Evolutionary conservation across 495 filamentous ascomycete species (phyloP).

Genomic region (Astrothelium macrocarpum): DNA sequence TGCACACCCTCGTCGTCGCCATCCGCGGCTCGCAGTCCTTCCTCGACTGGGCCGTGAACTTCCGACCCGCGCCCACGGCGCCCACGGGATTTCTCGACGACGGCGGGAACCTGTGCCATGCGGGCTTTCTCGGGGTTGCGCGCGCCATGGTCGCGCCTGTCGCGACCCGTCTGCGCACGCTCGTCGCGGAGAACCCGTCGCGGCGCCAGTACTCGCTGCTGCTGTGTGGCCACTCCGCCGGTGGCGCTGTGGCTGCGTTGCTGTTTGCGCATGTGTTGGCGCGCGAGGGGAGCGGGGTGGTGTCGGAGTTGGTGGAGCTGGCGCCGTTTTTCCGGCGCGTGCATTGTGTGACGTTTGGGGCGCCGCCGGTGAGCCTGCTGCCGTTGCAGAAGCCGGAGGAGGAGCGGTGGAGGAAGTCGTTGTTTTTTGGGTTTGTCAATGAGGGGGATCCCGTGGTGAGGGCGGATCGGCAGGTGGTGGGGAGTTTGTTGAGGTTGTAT

Average conservation of each 20-base stretch:
- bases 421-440: conserved; percentile 71
- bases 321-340: conserved; percentile 61
- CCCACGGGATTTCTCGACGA: conserved; percentile 67
- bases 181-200: conserved; percentile 61
- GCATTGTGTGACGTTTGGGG: conserved; percentile 75
- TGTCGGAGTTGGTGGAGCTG: conserved; percentile 57
- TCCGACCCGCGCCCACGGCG: conserved; percentile 51
- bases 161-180: conserved; percentile 52
- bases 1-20: conserved; percentile 69
- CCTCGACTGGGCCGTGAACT: conserved; percentile 77
- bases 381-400: conserved; percentile 50
- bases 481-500: conserved; percentile 61
- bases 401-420: conserved; percentile 44
- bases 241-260: conserved; percentile 67
- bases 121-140: conserved; percentile 67
- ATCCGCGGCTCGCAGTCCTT: conserved; percentile 70
- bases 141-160: conserved; percentile 64
- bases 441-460: conserved; percentile 74
- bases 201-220: conserved; percentile 53
- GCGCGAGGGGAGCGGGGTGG: conserved; percentile 30
- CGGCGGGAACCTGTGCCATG: conserved; percentile 61
- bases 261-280: conserved; percentile 73
- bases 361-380: conserved; percentile 62
- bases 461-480: conserved; percentile 65
- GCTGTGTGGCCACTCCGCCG: conserved; percentile 76